These are phyloP conservation scores for Pseudocercospora macadamiae DNA, from an alignment of 2,329 filamentous ascomycete genomes.

Conservation along the genomic window DNA sequence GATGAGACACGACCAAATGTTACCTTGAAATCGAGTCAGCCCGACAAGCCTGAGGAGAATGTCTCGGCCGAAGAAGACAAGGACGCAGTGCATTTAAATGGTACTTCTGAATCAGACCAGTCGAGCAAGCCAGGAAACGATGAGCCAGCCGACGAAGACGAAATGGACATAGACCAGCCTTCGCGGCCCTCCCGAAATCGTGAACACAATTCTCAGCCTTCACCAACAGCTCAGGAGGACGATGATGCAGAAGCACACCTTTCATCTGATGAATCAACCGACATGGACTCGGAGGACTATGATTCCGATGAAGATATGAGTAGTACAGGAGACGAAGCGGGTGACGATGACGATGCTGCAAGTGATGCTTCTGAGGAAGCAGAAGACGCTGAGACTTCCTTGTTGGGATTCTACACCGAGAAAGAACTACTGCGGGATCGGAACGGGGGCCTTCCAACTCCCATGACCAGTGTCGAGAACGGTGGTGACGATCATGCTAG, in stretches of 20 bases:
- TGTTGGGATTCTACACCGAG: constrained; percentile 34
- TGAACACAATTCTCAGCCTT: neutral
- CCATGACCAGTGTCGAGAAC: constrained; percentile 37
- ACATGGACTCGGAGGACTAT: constrained; percentile 41
- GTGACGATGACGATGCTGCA: constrained; percentile 33
- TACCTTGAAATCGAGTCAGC: no score
- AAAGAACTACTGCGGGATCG: constrained; percentile 31
- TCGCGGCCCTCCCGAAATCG: neutral
- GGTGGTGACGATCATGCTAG: constrained; percentile 28
- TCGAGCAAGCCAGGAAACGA: neutral
- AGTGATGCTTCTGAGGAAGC: constrained; percentile 33
- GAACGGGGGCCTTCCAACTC: constrained; percentile 37
- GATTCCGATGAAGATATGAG: constrained; percentile 43
- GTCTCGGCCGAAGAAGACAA: neutral
- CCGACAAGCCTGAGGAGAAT: no score
- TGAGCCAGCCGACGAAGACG: neutral
- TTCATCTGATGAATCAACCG: constrained; percentile 41
- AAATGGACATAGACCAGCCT: neutral
- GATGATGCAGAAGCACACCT: constrained; percentile 45
- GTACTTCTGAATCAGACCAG: neutral
- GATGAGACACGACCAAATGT: constrained; percentile 1
- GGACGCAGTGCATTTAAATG: neutral
- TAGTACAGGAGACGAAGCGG: constrained; percentile 40
- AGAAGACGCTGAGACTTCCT: constrained; percentile 17
- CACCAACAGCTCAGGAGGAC: constrained; percentile 34